phyloP scores from a whole-genome alignment of 768 basidiomycete genomes.

The Auriscalpium microsporum region DNA sequence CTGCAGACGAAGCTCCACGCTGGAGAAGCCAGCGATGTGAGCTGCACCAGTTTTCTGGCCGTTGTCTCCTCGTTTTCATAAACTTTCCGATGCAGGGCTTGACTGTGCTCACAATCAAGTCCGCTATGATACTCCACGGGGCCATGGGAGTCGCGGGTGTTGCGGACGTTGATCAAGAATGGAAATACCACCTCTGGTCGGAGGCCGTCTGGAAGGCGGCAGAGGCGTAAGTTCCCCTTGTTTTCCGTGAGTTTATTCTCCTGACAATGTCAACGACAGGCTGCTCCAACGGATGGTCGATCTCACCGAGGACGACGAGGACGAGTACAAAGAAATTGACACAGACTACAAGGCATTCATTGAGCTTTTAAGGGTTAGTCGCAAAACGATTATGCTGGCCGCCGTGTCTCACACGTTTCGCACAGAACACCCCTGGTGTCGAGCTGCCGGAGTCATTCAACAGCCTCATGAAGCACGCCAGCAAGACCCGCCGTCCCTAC shows the following conservation, averaged over 20 bases:
- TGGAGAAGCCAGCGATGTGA: not conserved
- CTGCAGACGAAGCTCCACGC: not conserved
- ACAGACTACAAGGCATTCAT: slow-evolving; percentile 1
- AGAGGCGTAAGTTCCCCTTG: not conserved
- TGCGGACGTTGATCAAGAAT: not conserved
- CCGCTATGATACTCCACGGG: slow-evolving; percentile 8
- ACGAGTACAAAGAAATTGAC: not conserved
- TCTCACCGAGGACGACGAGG: not conserved
- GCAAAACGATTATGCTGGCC: not conserved
- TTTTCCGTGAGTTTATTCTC: not conserved
- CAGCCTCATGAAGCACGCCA: slow-evolving; percentile 6
- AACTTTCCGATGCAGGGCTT: not conserved
- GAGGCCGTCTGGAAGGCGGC: slow-evolving; percentile 5
- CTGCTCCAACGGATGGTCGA: not conserved
- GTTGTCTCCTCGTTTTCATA: not conserved
- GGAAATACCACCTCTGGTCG: slow-evolving; percentile 5
- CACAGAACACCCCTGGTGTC: not conserved
- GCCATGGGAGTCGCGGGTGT: slow-evolving; percentile 1
- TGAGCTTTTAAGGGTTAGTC: not conserved
- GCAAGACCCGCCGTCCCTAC: slow-evolving; percentile 7
- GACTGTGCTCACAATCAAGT: slow-evolving; percentile 1
- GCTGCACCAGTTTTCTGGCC: not conserved
- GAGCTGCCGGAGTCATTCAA: not conserved
- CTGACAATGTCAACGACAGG: not conserved
- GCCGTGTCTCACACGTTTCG: not conserved